Evolutionary conservation across 2,329 filamentous ascomycete genomes (phyloP), one percentile per base, ranked within the genome.

Genomic region (Simplicillium aogashimaense): DNA sequence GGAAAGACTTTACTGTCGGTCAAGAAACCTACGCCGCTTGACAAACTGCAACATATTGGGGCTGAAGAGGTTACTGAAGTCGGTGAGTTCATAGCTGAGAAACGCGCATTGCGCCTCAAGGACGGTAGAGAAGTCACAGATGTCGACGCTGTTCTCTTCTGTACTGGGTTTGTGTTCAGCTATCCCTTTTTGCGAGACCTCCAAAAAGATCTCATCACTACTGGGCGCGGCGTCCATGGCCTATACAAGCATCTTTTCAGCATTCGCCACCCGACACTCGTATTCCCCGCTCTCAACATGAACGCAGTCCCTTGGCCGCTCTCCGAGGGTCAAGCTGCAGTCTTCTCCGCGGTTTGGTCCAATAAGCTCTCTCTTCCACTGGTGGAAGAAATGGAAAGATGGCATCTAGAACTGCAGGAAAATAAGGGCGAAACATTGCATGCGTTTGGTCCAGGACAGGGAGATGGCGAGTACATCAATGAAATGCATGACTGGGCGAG

Each of bases 251-350:
- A 97, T 51, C 53, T 95, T 9, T 82, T 95, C 57, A 79, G 81
- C 56, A 78, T 81, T 3, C 66, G 75, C 1, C 76, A 86, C 44
- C 87, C 89, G 1, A 92, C 86, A 0, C 66, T 97, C 1, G 81
- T 76, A 1, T 89, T 95, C 54, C 70, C 84, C 0, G 78, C 76
- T 0, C 66, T 95, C 31, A 81, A 84, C 13, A 82, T 88, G 54
- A 83, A 83, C 49, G 76, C 92, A n/a, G 83, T 94, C n/a, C 90
- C 90, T 0, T 94, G 94, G 56, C 82, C 86, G 0, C 52, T 92
- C 1, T 73, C 81, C 0, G 87, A 95, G 62, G 78, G 76, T 6
- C 89, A 95, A 59, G 78, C 79, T 1, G 83, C 88, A 0, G 74
- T 86, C 1, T 69, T 94, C 35, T 78, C 88, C 2, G 76, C 86